Evolutionary conservation across 225 moss, liverwort and hornwort species (phyloP).

Genomic region (Asterella californica): DNA sequence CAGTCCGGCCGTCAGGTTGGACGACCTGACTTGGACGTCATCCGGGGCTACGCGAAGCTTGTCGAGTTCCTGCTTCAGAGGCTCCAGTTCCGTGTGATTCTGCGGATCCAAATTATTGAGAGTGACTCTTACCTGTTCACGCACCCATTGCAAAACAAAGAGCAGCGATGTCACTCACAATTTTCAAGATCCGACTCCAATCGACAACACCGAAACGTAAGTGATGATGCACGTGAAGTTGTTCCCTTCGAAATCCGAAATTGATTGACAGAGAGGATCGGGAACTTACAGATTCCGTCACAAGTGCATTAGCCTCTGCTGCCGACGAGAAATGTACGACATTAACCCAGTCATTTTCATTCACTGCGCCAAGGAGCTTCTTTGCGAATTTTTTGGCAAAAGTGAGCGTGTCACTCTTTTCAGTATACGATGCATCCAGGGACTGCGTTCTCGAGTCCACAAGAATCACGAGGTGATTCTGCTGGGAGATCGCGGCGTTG

Average conservation of each 20-base stretch:
- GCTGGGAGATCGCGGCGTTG: not conserved
- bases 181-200: not conserved
- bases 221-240: too few relatives aligned
- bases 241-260: too few relatives aligned
- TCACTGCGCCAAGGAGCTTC: not conserved
- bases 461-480: conserved; percentile 1
- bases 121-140: not conserved
- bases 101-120: not conserved
- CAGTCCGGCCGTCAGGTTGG: conserved; percentile 10
- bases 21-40: too few relatives aligned
- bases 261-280: too few relatives aligned
- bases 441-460: not conserved
- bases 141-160: not conserved
- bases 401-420: not conserved
- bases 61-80: not conserved
- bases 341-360: not conserved
- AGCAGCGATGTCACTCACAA: too few relatives aligned
- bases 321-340: not conserved
- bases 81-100: not conserved
- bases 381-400: not conserved
- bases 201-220: too few relatives aligned
- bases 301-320: not conserved
- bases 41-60: not conserved
- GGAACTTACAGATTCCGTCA: not conserved
- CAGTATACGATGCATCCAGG: not conserved